Base-by-base conservation (phyloP, 331 rosid genomes). In the Prunus yedoensis region DNA sequence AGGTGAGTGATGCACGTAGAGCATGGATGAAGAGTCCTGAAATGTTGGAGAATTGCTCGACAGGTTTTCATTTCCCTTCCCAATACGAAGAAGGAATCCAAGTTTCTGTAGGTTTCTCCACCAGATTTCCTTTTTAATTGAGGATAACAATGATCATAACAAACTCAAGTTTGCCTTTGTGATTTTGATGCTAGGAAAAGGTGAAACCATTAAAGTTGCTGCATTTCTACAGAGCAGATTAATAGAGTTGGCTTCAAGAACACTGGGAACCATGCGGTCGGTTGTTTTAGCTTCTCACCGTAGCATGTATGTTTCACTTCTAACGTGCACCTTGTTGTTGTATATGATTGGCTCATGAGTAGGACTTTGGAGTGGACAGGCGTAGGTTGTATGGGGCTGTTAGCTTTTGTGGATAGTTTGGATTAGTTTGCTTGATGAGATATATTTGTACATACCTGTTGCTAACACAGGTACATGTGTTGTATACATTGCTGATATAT, bases 1-100 rank as follows among this genome's bases (percentile, higher is more conserved):
- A 83, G 89, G 85, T 83, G 78, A 84, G 89, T 69, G 90, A 87
- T 76, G 95, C 86, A 64, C 96, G 91, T 74, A 81, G 83, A 83
- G 88, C 89, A 32, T 94, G 97, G 97, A 90, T 90, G 83, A 85
- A 80, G 82, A 94, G 85, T 67, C 94, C 98, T 23, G 98, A 94
- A 81, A 73, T 81, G 32, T 74, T 90, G 86, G 85, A 78, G 71
- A 94, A 90, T 79, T 91, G 98, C 82, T 94, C 98, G n/a, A 87
- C 83, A 9, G 98, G 98, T 51, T 87, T 94, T 83, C 87, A 82
- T 70, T 91, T 94, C 78, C 94, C 96, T 53, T 68, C 74, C 21
- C 75, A 83, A 68, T 60, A 75, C 32, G 88, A 78, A 54, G 89
- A 78, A 75, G 82, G 73, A 60, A 47, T 77, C 50, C 90, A 91